Base-by-base conservation (phyloP, 441 rosid species). In the Erysimum cheiri region DNA sequence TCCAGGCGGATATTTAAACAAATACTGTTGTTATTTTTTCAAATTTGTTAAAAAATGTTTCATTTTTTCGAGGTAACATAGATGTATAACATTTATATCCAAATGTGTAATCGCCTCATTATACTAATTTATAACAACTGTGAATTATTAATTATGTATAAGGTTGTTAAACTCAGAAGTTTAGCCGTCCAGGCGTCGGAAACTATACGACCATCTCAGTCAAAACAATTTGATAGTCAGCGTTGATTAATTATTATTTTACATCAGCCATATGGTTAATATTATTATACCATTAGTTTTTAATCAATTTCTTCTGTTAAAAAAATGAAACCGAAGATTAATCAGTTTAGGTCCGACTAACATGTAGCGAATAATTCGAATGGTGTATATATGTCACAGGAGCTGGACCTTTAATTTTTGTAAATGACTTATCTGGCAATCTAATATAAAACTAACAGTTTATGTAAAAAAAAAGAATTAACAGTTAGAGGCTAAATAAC, bases 141-240 rank as follows among this genome's bases (percentile, higher is more conserved):
- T 19, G 15, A 39, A 40, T 39, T 56, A 24, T 26, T 26, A 39
- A 40, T 50, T 28, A 32, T 36, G 50, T 17, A 35, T 6, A 60
- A 49, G 31, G 48, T 43, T 44, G 4, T 26, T 24, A 28, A 58
- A 17, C 5, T 17, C 12, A 17, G 17, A 8, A 3, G 8, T 43
- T 48, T 63, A 63, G 75, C 49, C 57, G 49, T 35, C 70, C 44
- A 14, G 54, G 53, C 53, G 67, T 50, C 47, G 28, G 6, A 60
- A 60, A 29, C 35, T 40, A 50, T 52, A 60, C 24, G 43, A 31
- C 74, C 44, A 40, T 40, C 44, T 60, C 46, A 32, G 68, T 70
- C 61, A 70, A 60, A 60, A 55, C 58, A 49, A 9, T 5, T 60
- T 29, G 22, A 35, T 50, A 28, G 50, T 22, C 59, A 59, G 10